Evolutionary conservation across 352 stramenopile species (phyloP).

Genomic region (Plasmopara halstedii): DNA sequence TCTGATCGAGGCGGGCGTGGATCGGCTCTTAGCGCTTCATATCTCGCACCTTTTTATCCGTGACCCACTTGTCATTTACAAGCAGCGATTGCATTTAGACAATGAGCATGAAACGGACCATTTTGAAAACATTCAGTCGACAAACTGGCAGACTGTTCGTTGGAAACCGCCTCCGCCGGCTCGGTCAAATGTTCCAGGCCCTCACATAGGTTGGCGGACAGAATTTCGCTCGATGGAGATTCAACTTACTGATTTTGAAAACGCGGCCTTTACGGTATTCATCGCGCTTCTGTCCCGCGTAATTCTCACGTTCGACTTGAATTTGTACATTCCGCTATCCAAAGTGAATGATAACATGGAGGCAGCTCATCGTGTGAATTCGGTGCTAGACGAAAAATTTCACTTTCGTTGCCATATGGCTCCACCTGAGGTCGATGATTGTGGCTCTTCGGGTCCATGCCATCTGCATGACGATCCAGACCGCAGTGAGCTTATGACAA

Average conservation of each 20-base stretch:
- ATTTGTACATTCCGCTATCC: slow-evolving; percentile 98
- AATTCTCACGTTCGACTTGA: slow-evolving; percentile 99
- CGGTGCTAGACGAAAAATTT: slow-evolving; percentile 94
- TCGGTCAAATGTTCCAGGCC: slow-evolving; percentile 17
- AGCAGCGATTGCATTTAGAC: slow-evolving; percentile 82
- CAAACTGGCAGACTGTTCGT: slow-evolving; percentile 99
- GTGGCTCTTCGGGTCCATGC: slow-evolving; percentile 30
- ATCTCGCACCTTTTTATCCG: slow-evolving; percentile 99
- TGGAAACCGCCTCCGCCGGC: slow-evolving; percentile 98
- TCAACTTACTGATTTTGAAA: slow-evolving; percentile 99
- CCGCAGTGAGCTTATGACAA: slow-evolving; percentile 93
- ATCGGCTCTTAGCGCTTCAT: slow-evolving; percentile 94
- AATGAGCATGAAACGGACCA: slow-evolving; percentile 88
- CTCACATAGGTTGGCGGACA: slow-evolving; percentile 80
- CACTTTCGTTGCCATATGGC: slow-evolving; percentile 96
- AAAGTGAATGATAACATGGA: slow-evolving; percentile 99
- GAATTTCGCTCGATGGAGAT: slow-evolving; percentile 99
- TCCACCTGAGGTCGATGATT: slow-evolving; percentile 71
- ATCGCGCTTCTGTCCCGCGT: slow-evolving; percentile 96
- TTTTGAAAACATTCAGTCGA: slow-evolving; percentile 99
- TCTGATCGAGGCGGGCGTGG: slow-evolving; percentile 88
- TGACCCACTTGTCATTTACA: slow-evolving; percentile 95
- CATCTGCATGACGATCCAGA: slow-evolving; percentile 56
- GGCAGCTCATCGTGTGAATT: slow-evolving; percentile 93
- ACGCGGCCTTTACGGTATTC: slow-evolving; percentile 99